Conservation (phyloP, 331 rosid genomes). For the Stylosanthes scabra region DNA sequence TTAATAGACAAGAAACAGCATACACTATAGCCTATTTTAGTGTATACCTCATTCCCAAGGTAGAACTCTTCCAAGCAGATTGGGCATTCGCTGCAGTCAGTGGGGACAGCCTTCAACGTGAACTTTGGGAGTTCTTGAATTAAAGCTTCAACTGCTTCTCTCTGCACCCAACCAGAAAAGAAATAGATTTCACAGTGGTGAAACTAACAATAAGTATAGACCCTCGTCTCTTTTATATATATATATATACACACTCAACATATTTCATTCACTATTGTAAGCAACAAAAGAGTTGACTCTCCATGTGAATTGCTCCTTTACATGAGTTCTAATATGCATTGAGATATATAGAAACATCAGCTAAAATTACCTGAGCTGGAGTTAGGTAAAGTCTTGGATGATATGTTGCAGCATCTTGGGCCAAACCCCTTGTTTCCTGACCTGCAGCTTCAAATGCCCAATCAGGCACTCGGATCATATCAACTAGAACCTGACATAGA, state of each 20-base stretch:
- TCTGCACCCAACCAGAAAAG: slow-evolving; percentile 54
- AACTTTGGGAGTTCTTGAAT: slow-evolving; percentile 98
- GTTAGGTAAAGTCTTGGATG: slow-evolving; percentile 96
- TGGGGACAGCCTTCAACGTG: slow-evolving; percentile 92
- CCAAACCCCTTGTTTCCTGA: slow-evolving; percentile 90
- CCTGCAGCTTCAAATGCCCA: slow-evolving; percentile 99
- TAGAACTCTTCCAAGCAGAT: slow-evolving; percentile 93
- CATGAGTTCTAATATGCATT: slow-evolving; percentile 17
- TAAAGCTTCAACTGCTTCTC: slow-evolving; percentile 98
- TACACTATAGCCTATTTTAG: not conserved
- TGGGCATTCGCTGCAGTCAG: slow-evolving; percentile 97
- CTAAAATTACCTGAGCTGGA: slow-evolving; percentile 79
- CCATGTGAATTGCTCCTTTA: not conserved
- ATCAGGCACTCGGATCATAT: slow-evolving; percentile 96
- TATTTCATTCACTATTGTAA: slow-evolving; percentile 3
- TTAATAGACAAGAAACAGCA: slow-evolving; percentile 14
- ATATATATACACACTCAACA: not conserved
- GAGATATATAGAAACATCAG: slow-evolving; percentile 19
- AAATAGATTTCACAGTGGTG: slow-evolving; percentile 21
- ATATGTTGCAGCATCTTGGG: slow-evolving; percentile 86
- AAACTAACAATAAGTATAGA: slow-evolving; percentile 24
- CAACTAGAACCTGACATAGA: slow-evolving; percentile 74
- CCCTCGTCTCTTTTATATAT: too few relatives aligned
- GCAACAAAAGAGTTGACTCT: slow-evolving; percentile 27
- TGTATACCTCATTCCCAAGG: slow-evolving; percentile 88